phyloP scores from a whole-genome alignment of 768 basidiomycete genomes.

The Cystobasidium tubakii region DNA sequence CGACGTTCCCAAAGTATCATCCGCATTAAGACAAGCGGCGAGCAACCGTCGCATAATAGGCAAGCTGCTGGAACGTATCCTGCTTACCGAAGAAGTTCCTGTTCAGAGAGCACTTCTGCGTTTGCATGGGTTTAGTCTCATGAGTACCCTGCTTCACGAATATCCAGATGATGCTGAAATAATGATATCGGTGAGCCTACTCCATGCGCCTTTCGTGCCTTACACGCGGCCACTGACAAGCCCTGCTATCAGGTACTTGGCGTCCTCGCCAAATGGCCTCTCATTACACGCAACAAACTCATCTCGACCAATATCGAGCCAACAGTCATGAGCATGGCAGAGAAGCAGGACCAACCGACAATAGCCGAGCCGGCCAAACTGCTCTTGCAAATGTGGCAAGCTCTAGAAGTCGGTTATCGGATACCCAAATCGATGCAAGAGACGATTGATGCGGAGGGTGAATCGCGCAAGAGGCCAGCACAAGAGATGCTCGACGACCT shows the following conservation, averaged over 20 bases:
- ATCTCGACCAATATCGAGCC: constrained; percentile 68
- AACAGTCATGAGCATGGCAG: constrained; percentile 23
- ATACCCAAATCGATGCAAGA: constrained; percentile 64
- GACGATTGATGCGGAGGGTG: constrained; percentile 22
- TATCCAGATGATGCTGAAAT: constrained; percentile 65
- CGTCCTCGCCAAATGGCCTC: constrained; percentile 60
- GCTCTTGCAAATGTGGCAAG: constrained; percentile 75
- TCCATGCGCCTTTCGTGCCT: too few relatives aligned
- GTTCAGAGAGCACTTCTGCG: constrained; percentile 80
- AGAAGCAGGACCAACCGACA: constrained; percentile 35
- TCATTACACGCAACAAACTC: constrained; percentile 81
- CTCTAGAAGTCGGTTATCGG: constrained; percentile 69
- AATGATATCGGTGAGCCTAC: constrained; percentile 59
- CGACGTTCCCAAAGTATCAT: constrained; percentile 84
- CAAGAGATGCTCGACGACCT: background rate
- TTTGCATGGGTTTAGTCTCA: constrained; percentile 82
- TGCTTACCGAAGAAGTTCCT: constrained; percentile 70
- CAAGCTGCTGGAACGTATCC: constrained; percentile 78
- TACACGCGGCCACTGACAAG: constrained; percentile 46
- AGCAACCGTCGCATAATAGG: constrained; percentile 71
- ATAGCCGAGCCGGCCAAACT: constrained; percentile 56
- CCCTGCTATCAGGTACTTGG: constrained; percentile 49
- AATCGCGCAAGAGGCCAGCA: background rate
- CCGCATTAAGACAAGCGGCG: constrained; percentile 76
- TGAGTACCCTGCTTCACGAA: constrained; percentile 81